These are phyloP conservation scores for Pestalotiopsis sp. DNA, from an alignment of 2,329 filamentous ascomycete genomes.

Conservation along the genomic window DNA sequence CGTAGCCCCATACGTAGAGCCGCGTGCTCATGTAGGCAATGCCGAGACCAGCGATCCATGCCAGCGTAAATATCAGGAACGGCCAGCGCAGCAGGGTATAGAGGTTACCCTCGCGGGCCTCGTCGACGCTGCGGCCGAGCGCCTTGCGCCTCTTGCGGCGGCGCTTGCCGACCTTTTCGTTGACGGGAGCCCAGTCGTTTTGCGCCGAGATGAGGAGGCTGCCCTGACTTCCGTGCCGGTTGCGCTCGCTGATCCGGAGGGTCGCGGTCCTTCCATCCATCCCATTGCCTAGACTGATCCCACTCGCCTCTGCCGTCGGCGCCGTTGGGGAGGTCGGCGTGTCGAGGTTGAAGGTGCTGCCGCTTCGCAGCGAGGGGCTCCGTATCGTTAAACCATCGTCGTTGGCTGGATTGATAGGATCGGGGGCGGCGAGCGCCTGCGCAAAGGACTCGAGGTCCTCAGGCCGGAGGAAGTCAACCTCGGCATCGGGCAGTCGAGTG, in stretches of 20 bases:
- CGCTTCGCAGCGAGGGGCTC: conserved; percentile 41
- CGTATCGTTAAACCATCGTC: conserved; percentile 47
- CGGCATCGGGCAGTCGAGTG: conserved; percentile 72
- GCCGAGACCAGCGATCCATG: conserved; percentile 77
- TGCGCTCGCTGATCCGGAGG: conserved; percentile 21
- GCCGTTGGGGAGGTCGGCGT: conserved; percentile 35
- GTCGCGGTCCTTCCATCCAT: conserved; percentile 30
- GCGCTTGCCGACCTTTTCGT: conserved; percentile 7
- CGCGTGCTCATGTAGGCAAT: conserved; percentile 77
- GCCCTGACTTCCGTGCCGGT: conserved; percentile 32
- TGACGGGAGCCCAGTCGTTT: conserved; percentile 85
- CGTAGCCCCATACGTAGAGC: conserved; percentile 88
- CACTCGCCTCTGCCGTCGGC: conserved; percentile 16
- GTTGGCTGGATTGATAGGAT: conserved; percentile 64
- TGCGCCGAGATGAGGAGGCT: conserved; percentile 77
- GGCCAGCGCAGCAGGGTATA: conserved; percentile 93
- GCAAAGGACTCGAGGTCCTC: conserved; percentile 78
- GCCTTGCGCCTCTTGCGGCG: conserved; percentile 36
- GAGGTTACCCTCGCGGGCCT: conserved; percentile 90
- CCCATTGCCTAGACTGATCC: conserved; percentile 29
- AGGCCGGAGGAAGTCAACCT: conserved; percentile 73
- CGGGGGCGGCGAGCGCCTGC: conserved; percentile 78
- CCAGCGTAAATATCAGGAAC: conserved; percentile 74
- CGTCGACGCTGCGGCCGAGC: conserved; percentile 71
- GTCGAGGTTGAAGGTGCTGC: conserved; percentile 37